These are phyloP conservation scores for Didymella pinodella DNA, from an alignment of 2,329 filamentous ascomycete genomes.

Conservation along the genomic window DNA sequence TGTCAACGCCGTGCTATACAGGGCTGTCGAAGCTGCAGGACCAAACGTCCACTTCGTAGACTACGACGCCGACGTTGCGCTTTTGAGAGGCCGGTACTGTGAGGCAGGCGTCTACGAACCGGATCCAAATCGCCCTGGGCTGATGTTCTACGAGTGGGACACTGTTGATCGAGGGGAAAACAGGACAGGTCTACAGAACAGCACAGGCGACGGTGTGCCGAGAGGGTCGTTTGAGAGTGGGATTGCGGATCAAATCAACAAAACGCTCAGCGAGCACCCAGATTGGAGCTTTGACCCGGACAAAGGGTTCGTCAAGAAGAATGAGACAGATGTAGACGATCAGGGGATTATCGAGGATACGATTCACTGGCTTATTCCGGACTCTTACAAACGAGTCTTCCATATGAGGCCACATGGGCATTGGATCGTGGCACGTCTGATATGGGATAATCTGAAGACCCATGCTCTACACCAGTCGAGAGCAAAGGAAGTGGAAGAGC, in stretches of 20 bases:
- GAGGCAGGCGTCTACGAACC: constrained; percentile 39
- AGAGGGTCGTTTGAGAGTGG: constrained; percentile 36
- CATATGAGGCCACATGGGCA: constrained; percentile 40
- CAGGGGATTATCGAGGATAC: constrained; percentile 32
- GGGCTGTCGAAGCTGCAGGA: constrained; percentile 26
- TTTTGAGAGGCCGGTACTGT: constrained; percentile 36
- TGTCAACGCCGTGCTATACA: constrained; percentile 34
- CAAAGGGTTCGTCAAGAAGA: constrained; percentile 37
- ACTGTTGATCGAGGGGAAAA: constrained; percentile 41
- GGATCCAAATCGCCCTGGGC: constrained; percentile 33
- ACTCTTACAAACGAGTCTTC: constrained; percentile 44
- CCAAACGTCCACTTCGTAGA: constrained; percentile 36
- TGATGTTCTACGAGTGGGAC: constrained; percentile 46
- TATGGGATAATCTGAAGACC: constrained; percentile 32
- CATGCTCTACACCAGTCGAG: background rate
- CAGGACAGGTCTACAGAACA: constrained; percentile 24
- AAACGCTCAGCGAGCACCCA: constrained; percentile 37
- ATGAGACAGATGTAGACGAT: constrained; percentile 7
- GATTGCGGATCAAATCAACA: constrained; percentile 35
- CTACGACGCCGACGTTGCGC: constrained; percentile 31
- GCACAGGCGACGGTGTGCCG: constrained; percentile 35
- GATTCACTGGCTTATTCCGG: constrained; percentile 42
- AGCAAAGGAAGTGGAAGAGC: constrained; percentile 12
- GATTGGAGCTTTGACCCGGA: constrained; percentile 38
- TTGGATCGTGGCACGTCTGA: constrained; percentile 31